phyloP scores from a whole-genome alignment of 805 yeast species.

The Spathaspora sp. region DNA sequence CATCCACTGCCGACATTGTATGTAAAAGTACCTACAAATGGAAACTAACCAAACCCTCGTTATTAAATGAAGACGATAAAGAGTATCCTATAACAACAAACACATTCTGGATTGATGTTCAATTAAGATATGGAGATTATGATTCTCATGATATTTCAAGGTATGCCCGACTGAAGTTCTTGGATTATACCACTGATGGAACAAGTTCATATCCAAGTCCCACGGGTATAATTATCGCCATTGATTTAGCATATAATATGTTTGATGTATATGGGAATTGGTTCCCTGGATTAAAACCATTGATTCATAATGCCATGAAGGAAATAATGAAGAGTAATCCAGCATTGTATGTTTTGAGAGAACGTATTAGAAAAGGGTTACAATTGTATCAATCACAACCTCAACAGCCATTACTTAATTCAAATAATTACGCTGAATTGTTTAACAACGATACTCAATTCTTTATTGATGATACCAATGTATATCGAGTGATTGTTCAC shows the following conservation, averaged over 20 bases:
- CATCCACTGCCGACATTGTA: conserved; percentile 90
- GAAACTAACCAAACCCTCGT: conserved; percentile 80
- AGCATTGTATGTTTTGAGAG: conserved; percentile 84
- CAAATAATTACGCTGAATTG: conserved; percentile 85
- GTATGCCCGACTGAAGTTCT: conserved; percentile 85
- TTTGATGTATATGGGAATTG: conserved; percentile 96
- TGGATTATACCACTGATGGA: conserved; percentile 89
- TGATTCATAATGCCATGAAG: conserved; percentile 87
- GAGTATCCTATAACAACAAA: conserved; percentile 61
- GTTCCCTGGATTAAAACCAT: conserved; percentile 91
- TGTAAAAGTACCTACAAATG: conserved; percentile 73
- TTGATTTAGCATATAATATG: conserved; percentile 93
- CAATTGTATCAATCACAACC: conserved; percentile 93
- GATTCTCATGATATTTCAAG: conserved; percentile 96
- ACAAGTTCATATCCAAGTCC: conserved; percentile 86
- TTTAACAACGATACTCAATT: conserved; percentile 81
- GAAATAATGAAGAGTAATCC: conserved; percentile 95
- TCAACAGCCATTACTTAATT: conserved; percentile 84
- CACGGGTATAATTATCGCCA: conserved; percentile 85
- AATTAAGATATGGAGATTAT: conserved; percentile 92
- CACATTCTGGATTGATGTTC: conserved; percentile 94
- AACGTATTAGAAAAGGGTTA: conserved; percentile 88
- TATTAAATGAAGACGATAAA: conserved; percentile 59
- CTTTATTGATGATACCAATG: conserved; percentile 91
- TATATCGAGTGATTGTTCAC: conserved; percentile 88